Percentiles rank a stretch among this genome's conserved stretches.
Evolutionary conservation across 495 filamentous ascomycete genomes (phyloP).

Genomic region (Staphylotrichum tortipilum): DNA sequence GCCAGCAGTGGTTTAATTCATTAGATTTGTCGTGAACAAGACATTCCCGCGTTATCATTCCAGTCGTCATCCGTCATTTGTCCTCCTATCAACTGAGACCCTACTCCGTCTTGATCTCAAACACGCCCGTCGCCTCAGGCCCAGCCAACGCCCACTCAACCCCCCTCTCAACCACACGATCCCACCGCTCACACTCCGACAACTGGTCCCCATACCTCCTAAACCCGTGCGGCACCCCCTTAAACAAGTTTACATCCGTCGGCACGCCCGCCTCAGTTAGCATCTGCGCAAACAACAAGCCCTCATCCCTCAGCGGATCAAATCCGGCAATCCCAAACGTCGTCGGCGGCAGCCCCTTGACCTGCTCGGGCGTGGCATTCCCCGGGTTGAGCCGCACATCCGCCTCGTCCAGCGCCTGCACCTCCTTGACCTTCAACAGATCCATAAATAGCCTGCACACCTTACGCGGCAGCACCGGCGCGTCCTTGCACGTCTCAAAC

Average conservation of each 20-base stretch:
- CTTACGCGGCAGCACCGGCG: slow-evolving; percentile 30
- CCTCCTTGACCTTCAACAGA: slow-evolving; percentile 21
- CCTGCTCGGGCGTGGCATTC: slow-evolving; percentile 30
- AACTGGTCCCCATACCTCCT: slow-evolving; percentile 29
- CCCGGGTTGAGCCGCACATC: slow-evolving; percentile 33
- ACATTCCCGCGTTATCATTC: too few species aligned
- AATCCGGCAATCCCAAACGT: slow-evolving; percentile 21
- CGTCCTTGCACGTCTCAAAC: slow-evolving; percentile 30
- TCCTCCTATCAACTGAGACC: too few species aligned
- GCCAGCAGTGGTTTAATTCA: too few species aligned
- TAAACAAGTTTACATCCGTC: slow-evolving; percentile 35
- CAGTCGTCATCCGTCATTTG: background rate
- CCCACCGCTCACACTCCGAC: slow-evolving; percentile 32
- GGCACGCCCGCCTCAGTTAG: slow-evolving; percentile 38
- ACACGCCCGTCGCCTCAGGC: slow-evolving; percentile 19
- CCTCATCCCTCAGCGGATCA: slow-evolving; percentile 37
- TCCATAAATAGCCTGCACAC: slow-evolving; percentile 26
- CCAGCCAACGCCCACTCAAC: slow-evolving; percentile 35
- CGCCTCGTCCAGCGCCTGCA: slow-evolving; percentile 11
- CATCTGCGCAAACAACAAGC: slow-evolving; percentile 34
- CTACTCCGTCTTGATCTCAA: slow-evolving; percentile 26
- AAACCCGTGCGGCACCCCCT: slow-evolving; percentile 42
- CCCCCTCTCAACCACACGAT: slow-evolving; percentile 33
- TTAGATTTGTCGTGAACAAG: too few species aligned
- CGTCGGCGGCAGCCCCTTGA: slow-evolving; percentile 32